Base-by-base conservation (phyloP, 495 filamentous ascomycete species). In the Paragyromitra xinjiangensis region DNA sequence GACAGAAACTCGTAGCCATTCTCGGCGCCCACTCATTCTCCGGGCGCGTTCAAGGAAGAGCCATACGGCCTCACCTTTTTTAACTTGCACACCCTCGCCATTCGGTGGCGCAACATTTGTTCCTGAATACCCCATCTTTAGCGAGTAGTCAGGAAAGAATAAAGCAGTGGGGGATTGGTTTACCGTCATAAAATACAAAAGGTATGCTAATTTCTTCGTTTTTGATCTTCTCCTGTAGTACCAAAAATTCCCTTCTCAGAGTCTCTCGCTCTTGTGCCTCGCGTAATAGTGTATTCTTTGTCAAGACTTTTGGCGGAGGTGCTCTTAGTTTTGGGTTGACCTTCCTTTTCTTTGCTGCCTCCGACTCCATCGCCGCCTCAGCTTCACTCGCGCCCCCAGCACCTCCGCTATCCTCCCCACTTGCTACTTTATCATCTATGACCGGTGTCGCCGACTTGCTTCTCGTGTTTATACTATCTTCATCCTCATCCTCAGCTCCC, bases 181-280 rank as follows among this genome's bases (percentile, higher is more conserved):
- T 61, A n/a, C 95, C 95, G 72, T 99, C 96, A 84, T 97, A 98
- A 82, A 99, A 98, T 26, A 98, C 93, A 84, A 99, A 99, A 0
- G 95, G 95, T 3, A 99, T 93, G 51, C 91, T 85, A 24, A 99
- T 93, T 81, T 97, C 94, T 29, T 94, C 93, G 44, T 89, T 89
- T 85, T 96, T 97, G 69, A 98, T 91, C 1, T 90, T 89, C 61
- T 96, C 93, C 83, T 98, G 95, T 81, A 95, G 88, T 8, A 84
- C 84, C 40, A 97, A 75, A 78, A 97, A 99, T 80, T 98, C 92
- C 74, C 93, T 93, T 9, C 95, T 90, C 53, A 97, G 84, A 50
- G 89, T 85, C 75, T 99, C 95, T 64, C 93, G 87, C 70, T 93
- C 90, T 70, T 92, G 89, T 8, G 93, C 92, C 78, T 98, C 95